phyloP scores from a whole-genome alignment of 257 asterid genomes.

The Lavandula angustifolia region DNA sequence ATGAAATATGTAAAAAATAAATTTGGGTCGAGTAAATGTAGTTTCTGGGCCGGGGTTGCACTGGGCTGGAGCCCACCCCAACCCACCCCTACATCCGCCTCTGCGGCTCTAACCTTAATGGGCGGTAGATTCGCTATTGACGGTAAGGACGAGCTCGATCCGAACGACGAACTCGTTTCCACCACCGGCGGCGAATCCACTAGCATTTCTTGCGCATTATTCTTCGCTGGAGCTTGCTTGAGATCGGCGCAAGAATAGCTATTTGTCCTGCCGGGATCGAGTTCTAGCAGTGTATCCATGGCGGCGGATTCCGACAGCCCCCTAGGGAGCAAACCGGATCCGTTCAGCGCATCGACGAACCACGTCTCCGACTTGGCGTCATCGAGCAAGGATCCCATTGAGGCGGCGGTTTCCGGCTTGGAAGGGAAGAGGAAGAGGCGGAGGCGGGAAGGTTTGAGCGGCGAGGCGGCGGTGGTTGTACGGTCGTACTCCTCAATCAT shows the following conservation, averaged over 20 bases:
- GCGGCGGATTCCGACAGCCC: constrained; percentile 69
- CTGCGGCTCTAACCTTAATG: constrained; percentile 53
- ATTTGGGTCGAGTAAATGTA: no score
- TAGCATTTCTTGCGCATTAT: constrained; percentile 23
- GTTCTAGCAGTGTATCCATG: constrained; percentile 46
- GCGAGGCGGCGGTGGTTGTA: constrained; percentile 40
- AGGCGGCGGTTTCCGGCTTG: constrained; percentile 64
- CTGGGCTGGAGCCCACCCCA: no score
- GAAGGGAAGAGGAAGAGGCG: constrained; percentile 64
- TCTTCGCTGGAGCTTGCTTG: constrained; percentile 27
- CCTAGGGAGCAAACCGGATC: constrained; percentile 57
- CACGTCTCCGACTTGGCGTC: constrained; percentile 76
- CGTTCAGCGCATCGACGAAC: constrained; percentile 74
- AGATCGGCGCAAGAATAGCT: constrained; percentile 37
- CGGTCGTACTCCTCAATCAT: constrained; percentile 58
- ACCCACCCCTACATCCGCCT: no score
- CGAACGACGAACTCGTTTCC: constrained; percentile 57
- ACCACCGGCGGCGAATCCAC: constrained; percentile 27
- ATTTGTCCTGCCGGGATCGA: constrained; percentile 32
- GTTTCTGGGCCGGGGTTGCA: no score
- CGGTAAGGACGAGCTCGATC: constrained; percentile 61
- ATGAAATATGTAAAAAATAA: no score
- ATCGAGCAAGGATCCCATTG: constrained; percentile 64
- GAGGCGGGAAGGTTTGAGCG: constrained; percentile 56
- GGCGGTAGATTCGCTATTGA: constrained; percentile 58